These are phyloP conservation scores for Kazachstania sp. DNA, from an alignment of 1,139 yeast genomes.

Conservation along the genomic window DNA sequence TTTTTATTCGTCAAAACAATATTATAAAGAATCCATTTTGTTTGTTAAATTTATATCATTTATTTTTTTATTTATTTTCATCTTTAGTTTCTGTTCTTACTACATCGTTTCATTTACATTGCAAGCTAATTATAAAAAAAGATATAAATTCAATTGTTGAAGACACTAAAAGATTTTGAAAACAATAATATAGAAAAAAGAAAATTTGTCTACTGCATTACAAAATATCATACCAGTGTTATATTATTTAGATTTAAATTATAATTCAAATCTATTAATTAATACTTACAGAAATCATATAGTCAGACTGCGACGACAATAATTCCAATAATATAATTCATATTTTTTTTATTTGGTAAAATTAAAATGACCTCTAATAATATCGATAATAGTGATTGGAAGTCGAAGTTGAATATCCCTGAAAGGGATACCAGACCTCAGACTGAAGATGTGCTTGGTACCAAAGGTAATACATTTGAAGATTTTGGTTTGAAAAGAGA, in stretches of 20 bases:
- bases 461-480: constrained; percentile 87
- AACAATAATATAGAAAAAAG: background rate
- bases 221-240: background rate
- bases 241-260: background rate
- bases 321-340: no score
- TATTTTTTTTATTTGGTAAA: no score
- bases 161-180: no score
- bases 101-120: no score
- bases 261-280: background rate
- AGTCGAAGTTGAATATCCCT: constrained; percentile 64
- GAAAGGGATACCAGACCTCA: constrained; percentile 84
- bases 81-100: no score
- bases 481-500: constrained; percentile 88
- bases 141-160: no score
- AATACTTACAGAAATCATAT: background rate
- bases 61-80: no score
- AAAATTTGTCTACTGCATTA: background rate
- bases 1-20: no score
- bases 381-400: constrained; percentile 43
- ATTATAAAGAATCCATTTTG: no score
- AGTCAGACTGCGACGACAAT: background rate
- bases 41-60: no score
- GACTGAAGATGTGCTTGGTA: constrained; percentile 90
- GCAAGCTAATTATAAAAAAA: background rate
- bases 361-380: background rate